phyloP scores from a whole-genome alignment of 2,329 filamentous ascomycete species.

The Triangularia setosa region DNA sequence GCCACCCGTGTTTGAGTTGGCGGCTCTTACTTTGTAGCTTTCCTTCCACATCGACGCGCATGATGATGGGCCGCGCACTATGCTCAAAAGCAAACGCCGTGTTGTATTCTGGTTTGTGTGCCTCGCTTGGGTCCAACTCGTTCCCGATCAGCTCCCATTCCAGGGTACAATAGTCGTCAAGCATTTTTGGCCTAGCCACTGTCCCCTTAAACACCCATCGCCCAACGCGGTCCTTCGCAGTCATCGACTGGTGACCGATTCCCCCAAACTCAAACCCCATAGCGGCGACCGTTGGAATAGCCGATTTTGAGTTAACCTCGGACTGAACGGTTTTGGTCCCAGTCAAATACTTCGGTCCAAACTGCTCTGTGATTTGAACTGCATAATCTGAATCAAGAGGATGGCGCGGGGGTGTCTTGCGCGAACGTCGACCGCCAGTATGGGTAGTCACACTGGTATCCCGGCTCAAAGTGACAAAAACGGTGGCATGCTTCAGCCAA shows the following conservation, averaged over 20 bases:
- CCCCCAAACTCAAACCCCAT: conserved; percentile 9
- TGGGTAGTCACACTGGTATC: neutral
- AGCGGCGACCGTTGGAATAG: conserved; percentile 1
- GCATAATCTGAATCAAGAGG: conserved; percentile 2
- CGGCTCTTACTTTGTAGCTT: conserved; percentile 15
- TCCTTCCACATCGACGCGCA: conserved; percentile 20
- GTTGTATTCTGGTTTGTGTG: conserved; percentile 18
- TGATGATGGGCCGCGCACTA: conserved; percentile 13
- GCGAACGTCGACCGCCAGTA: neutral
- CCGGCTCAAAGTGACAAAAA: conserved; percentile 20
- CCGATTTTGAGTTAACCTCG: neutral
- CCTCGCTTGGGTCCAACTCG: conserved; percentile 14
- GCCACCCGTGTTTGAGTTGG: neutral
- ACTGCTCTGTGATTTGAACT: conserved; percentile 7
- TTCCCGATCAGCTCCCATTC: conserved; percentile 23
- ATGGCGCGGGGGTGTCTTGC: neutral
- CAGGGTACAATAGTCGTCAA: conserved; percentile 15
- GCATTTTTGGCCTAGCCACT: neutral
- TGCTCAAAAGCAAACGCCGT: conserved; percentile 24
- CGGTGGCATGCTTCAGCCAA: conserved; percentile 18
- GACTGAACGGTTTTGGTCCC: conserved; percentile 1
- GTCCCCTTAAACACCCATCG: conserved; percentile 9
- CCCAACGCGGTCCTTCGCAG: neutral
- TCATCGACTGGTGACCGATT: neutral
- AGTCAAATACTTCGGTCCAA: conserved; percentile 9